Evolutionary conservation across 1,284 basidiomycete genomes (phyloP).

Genomic region (Mycosarcoma mackinlayi): DNA sequence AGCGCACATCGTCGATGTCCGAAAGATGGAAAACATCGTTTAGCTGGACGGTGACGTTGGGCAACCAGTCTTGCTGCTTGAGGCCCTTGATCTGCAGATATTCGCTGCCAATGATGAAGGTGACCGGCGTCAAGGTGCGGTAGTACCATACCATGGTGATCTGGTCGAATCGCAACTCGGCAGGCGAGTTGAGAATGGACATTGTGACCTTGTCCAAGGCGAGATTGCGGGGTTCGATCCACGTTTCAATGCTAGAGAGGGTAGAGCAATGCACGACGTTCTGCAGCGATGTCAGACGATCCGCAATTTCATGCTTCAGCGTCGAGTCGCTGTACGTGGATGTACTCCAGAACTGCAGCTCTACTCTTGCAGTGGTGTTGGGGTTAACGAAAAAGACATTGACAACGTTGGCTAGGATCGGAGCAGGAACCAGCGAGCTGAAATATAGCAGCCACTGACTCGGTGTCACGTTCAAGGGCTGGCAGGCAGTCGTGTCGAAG

Average conservation of each 20-base stretch:
- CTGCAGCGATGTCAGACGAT: conserved; percentile 38
- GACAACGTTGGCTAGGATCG: conserved; percentile 51
- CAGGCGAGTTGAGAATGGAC: conserved; percentile 40
- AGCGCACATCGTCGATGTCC: conserved; percentile 63
- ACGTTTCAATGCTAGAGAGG: conserved; percentile 51
- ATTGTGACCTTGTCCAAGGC: conserved; percentile 49
- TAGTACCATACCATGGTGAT: conserved; percentile 66
- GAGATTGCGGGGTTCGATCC: conserved; percentile 58
- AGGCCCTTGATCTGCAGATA: conserved; percentile 62
- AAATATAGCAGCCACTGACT: conserved; percentile 62
- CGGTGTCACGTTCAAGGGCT: conserved; percentile 49
- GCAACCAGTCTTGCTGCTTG: conserved; percentile 56
- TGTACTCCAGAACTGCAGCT: conserved; percentile 37
- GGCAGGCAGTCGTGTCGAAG: conserved; percentile 54
- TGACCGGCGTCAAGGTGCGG: conserved; percentile 57
- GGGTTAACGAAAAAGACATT: conserved; percentile 57
- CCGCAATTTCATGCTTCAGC: conserved; percentile 34
- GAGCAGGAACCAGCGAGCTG: conserved; percentile 48
- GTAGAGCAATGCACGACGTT: conserved; percentile 39
- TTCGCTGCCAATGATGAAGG: conserved; percentile 57
- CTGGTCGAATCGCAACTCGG: conserved; percentile 52
- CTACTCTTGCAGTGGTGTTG: conserved; percentile 53
- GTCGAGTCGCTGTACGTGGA: conserved; percentile 29
- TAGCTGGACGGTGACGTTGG: conserved; percentile 33
- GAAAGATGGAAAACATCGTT: conserved; percentile 64